Evolutionary conservation across 192 early-diverging fungal species (phyloP).

Genomic region (Coemansia sp.): DNA sequence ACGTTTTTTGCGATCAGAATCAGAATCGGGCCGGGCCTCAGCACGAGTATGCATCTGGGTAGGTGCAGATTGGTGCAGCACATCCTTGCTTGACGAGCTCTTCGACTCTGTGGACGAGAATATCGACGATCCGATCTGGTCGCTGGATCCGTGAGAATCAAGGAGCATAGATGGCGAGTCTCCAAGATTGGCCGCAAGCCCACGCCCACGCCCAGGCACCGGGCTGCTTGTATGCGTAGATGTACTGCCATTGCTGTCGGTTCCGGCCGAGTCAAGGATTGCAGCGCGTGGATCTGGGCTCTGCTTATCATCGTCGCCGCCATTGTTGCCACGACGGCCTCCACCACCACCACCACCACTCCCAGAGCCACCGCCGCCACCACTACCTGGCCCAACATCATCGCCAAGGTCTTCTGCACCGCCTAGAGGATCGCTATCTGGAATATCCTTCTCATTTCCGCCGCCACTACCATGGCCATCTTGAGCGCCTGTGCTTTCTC

Average conservation of each 20-base stretch:
- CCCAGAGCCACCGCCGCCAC: neutral
- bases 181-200: constrained; percentile 32
- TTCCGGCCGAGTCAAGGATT: constrained; percentile 15
- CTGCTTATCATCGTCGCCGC: constrained; percentile 26
- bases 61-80: constrained; percentile 9
- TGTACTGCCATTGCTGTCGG: constrained; percentile 39
- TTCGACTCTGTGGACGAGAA: constrained; percentile 40
- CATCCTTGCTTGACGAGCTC: neutral
- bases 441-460: neutral
- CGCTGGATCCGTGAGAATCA: constrained; percentile 29
- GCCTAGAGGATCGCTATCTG: neutral
- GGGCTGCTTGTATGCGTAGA: constrained; percentile 40
- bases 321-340: constrained; percentile 8
- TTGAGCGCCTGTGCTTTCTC: constrained; percentile 4
- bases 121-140: constrained; percentile 43
- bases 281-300: constrained; percentile 32
- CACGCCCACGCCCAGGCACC: constrained; percentile 13
- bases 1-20: constrained; percentile 32
- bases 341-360: neutral
- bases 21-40: constrained; percentile 19
- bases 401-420: constrained; percentile 2
- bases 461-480: neutral
- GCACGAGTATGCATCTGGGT: constrained; percentile 9
- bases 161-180: constrained; percentile 16
- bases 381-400: neutral